Evolutionary conservation across 2,329 filamentous ascomycete species (phyloP).

Genomic region (Botrytis deweyae): DNA sequence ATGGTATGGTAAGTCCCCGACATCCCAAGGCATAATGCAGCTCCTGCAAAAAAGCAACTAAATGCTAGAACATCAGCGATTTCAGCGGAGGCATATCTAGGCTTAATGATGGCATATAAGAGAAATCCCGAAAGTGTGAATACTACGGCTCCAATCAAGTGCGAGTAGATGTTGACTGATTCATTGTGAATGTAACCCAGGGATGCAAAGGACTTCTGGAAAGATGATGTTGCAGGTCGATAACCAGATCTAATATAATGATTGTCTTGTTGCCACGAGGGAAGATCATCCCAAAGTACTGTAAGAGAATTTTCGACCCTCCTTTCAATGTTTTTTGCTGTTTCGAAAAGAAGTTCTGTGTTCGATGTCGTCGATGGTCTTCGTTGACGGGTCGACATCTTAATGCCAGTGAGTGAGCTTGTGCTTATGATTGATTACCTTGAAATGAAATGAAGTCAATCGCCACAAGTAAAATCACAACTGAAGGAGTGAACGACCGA

Average conservation of each 20-base stretch:
- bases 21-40: slow-evolving; percentile 72
- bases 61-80: slow-evolving; percentile 69
- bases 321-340: slow-evolving; percentile 32
- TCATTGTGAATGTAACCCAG: slow-evolving; percentile 62
- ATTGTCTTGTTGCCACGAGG: slow-evolving; percentile 61
- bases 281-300: slow-evolving; percentile 52
- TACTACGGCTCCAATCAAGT: slow-evolving; percentile 63
- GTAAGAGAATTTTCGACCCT: slow-evolving; percentile 43
- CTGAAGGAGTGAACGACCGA: background rate
- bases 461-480: background rate
- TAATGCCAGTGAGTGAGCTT: background rate
- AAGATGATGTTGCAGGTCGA: slow-evolving; percentile 61
- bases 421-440: background rate
- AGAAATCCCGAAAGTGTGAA: slow-evolving; percentile 53
- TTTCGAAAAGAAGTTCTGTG: slow-evolving; percentile 30
- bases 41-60: slow-evolving; percentile 75
- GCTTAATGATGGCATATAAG: slow-evolving; percentile 57
- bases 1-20: slow-evolving; percentile 83
- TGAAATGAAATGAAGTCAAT: background rate
- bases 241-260: slow-evolving; percentile 68
- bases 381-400: slow-evolving; percentile 36
- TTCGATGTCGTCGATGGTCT: slow-evolving; percentile 29
- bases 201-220: slow-evolving; percentile 55
- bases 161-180: slow-evolving; percentile 70
- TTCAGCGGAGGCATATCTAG: slow-evolving; percentile 65